Conservation (phyloP, 2,329 filamentous ascomycete genomes). For the Xylariaceae sp. region DNA sequence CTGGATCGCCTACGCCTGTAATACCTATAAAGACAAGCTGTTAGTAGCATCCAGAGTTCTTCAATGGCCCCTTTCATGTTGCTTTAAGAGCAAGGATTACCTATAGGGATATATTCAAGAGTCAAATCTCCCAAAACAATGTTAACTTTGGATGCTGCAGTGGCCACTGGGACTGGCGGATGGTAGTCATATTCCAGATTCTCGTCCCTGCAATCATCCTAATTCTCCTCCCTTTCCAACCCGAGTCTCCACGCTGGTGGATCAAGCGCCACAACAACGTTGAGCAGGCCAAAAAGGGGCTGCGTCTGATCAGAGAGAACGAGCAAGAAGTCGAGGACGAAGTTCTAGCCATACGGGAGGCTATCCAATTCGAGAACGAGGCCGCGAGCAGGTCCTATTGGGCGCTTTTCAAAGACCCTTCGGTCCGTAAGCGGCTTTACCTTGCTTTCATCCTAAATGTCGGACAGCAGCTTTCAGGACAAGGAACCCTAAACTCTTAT, state of each 20-base stretch:
- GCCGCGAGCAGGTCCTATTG: slow-evolving; percentile 64
- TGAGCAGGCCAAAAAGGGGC: slow-evolving; percentile 60
- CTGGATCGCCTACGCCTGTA: slow-evolving; percentile 67
- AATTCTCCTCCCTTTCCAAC: slow-evolving; percentile 63
- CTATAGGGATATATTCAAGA: no score
- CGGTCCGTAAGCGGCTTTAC: slow-evolving; percentile 66
- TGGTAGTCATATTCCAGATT: slow-evolving; percentile 74
- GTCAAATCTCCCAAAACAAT: no score
- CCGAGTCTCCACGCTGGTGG: slow-evolving; percentile 70
- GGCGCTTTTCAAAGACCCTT: slow-evolving; percentile 71
- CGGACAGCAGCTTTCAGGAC: slow-evolving; percentile 72
- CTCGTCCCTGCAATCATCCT: slow-evolving; percentile 68
- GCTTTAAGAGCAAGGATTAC: no score
- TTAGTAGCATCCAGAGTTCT: no score
- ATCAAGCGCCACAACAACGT: slow-evolving; percentile 63
- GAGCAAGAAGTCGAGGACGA: slow-evolving; percentile 70
- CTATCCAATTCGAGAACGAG: slow-evolving; percentile 73
- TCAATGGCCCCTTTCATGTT: no score
- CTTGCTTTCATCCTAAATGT: slow-evolving; percentile 70
- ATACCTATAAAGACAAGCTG: slow-evolving; percentile 56
- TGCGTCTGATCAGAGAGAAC: slow-evolving; percentile 63
- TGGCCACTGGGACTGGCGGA: slow-evolving; percentile 74
- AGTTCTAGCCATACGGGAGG: slow-evolving; percentile 65
- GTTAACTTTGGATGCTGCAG: no score
- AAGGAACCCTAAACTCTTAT: slow-evolving; percentile 74